These are phyloP conservation scores for Penicillium sp. DNA, from an alignment of 2,329 filamentous ascomycete species.

Conservation along the genomic window DNA sequence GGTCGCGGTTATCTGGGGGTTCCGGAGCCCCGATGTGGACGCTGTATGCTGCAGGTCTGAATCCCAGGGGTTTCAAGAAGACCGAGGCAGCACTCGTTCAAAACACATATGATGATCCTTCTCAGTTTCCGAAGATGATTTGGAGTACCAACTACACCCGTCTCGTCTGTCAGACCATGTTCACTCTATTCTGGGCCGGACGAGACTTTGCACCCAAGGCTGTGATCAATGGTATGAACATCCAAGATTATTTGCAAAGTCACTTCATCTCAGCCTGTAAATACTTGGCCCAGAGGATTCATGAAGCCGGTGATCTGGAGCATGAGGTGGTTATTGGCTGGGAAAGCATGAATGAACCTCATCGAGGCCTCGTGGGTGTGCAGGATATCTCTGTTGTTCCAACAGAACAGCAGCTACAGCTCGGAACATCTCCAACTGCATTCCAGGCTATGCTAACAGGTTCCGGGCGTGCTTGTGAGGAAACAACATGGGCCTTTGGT, in stretches of 20 bases:
- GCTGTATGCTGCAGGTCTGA: constrained; percentile 84
- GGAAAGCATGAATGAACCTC: constrained; percentile 95
- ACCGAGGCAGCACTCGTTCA: constrained; percentile 93
- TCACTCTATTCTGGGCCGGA: constrained; percentile 89
- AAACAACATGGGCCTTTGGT: constrained; percentile 91
- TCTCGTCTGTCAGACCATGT: constrained; percentile 81
- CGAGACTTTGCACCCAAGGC: constrained; percentile 92
- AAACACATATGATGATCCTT: constrained; percentile 82
- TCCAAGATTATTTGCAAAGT: constrained; percentile 86
- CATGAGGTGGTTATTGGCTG: constrained; percentile 86
- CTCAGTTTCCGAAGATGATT: constrained; percentile 94
- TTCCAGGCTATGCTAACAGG: constrained; percentile 92
- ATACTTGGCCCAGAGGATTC: constrained; percentile 76
- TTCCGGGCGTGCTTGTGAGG: constrained; percentile 83
- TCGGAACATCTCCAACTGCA: constrained; percentile 86
- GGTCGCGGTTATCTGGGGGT: constrained; percentile 90
- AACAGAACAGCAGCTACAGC: constrained; percentile 81
- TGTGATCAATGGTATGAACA: constrained; percentile 89
- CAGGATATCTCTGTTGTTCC: constrained; percentile 77
- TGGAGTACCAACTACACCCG: constrained; percentile 97
- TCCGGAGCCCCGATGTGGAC: constrained; percentile 98
- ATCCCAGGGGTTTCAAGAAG: constrained; percentile 75
- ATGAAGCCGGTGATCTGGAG: constrained; percentile 84
- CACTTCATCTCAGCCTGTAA: constrained; percentile 78
- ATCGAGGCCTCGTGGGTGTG: constrained; percentile 78